phyloP scores from a whole-genome alignment of 169 alveolate species.

The Perkinsus olseni region DNA sequence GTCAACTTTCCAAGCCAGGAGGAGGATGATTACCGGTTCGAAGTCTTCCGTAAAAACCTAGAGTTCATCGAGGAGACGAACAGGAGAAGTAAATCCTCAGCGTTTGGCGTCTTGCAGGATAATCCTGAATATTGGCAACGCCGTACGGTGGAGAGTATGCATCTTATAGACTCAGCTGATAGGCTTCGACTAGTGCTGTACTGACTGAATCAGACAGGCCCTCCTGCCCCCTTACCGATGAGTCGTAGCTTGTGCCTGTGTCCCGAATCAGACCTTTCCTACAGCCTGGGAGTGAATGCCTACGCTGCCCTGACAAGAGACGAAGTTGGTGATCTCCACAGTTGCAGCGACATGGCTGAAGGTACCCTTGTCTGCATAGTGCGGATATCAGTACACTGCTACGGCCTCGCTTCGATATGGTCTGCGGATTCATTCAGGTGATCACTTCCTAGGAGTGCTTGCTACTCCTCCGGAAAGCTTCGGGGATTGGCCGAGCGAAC shows the following conservation, averaged over 20 bases:
- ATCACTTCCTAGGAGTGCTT: too few relatives aligned
- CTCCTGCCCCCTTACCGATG: too few relatives aligned
- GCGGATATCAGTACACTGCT: background rate
- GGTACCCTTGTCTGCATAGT: background rate
- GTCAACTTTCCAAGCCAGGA: background rate
- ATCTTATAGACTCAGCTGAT: too few relatives aligned
- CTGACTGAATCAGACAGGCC: too few relatives aligned
- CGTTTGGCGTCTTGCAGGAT: background rate
- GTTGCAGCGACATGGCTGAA: background rate
- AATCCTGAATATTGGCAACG: background rate
- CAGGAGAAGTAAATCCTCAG: background rate
- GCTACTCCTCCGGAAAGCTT: background rate
- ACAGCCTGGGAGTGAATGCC: background rate
- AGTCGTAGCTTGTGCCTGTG: too few relatives aligned
- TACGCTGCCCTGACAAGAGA: background rate
- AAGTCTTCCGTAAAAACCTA: background rate
- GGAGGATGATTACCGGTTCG: background rate
- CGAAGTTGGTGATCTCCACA: background rate
- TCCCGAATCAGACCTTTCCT: background rate
- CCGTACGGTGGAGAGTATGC: too few relatives aligned
- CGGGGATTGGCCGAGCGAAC: background rate
- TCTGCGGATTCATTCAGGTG: too few relatives aligned
- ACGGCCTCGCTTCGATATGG: background rate
- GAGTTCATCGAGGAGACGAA: background rate
- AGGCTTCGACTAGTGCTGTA: too few relatives aligned